Base-by-base conservation (phyloP, 371 early-diverging fungal genomes). In the Circinella umbellata region DNA sequence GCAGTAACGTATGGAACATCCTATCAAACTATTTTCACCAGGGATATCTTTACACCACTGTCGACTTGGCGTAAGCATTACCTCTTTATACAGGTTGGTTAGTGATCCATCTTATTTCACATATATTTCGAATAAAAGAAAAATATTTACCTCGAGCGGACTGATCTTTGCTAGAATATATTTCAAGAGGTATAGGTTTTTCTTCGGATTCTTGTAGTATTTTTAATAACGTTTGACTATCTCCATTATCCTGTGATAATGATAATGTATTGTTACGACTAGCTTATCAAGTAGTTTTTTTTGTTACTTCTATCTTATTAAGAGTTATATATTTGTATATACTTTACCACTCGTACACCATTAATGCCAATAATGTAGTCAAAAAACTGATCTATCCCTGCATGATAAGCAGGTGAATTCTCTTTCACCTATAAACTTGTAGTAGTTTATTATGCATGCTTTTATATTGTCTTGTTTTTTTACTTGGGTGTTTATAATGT, bases 341-440 rank as follows among this genome's bases (percentile, higher is more conserved):
- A 57, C 18, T 36, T 49, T 73, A 87, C 89, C 67, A 90, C 76
- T 53, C 82, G 74, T 48, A 80, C 75, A 18, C 89, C 91, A 60
- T 93, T 88, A 69, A 92, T 83, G 27, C 83, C 80, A 17, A 90
- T 82, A 69, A 93, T 89, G 66, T 90, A 93, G 74, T 92, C 93
- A 75, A 93, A 93, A 74, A 90, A 93, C 13, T 90, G 89, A 17
- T 90, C 85, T 54, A 93, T 86, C 42, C 93, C 93, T 68, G 91
- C 89, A 20, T 73, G 77, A 57, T 83, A 80, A 10, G 92, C 92
- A 37, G 94, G 93, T 17, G 91, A 90, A 74, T 85, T 84, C 54
- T 86, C 86, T 57, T 88, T 86, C 67, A 91, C 88, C 90, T 91
- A 61, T 18, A 15, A 36, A 11, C 55, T 18, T 37, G 15, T 17